Conservation (phyloP, 1,284 basidiomycete genomes). For the Austroboletus niveus region DNA sequence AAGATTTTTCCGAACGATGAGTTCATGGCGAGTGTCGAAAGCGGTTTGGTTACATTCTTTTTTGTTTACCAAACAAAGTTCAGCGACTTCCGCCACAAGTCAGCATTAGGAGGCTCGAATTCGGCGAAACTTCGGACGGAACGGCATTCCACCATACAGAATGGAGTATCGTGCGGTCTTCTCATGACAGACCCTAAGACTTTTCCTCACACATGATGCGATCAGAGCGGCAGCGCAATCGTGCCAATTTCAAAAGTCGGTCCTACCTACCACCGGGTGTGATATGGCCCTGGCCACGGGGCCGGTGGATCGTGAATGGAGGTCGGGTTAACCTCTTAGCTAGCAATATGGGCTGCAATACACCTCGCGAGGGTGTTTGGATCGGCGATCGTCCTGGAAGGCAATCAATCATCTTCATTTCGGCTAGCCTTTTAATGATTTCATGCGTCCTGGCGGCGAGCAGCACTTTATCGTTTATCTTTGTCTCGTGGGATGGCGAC, state of each 20-base stretch:
- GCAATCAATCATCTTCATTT: conserved; percentile 25
- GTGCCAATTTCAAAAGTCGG: conserved; percentile 10
- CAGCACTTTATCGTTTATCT: conserved; percentile 1
- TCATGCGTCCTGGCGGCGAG: conserved; percentile 6
- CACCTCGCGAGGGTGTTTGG: conserved; percentile 1
- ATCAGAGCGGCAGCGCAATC: conserved; percentile 6
- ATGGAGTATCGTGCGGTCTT: background rate
- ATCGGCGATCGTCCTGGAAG: conserved; percentile 30
- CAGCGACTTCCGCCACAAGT: no score
- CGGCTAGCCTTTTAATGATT: conserved; percentile 22
- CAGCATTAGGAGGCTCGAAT: no score
- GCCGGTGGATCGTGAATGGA: conserved; percentile 2
- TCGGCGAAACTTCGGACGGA: no score
- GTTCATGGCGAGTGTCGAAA: conserved; percentile 9
- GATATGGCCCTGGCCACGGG: background rate
- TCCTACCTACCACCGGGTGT: conserved; percentile 1
- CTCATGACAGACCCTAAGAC: no score
- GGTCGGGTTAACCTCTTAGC: background rate
- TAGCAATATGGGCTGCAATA: background rate
- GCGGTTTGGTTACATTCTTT: no score
- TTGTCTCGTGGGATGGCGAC: background rate
- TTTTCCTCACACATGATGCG: conserved; percentile 2
- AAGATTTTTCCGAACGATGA: conserved; percentile 11
- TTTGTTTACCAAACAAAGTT: no score
- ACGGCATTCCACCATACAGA: background rate